Conservation (phyloP, 2,329 filamentous ascomycete genomes). For the Zasmidium angulare region DNA sequence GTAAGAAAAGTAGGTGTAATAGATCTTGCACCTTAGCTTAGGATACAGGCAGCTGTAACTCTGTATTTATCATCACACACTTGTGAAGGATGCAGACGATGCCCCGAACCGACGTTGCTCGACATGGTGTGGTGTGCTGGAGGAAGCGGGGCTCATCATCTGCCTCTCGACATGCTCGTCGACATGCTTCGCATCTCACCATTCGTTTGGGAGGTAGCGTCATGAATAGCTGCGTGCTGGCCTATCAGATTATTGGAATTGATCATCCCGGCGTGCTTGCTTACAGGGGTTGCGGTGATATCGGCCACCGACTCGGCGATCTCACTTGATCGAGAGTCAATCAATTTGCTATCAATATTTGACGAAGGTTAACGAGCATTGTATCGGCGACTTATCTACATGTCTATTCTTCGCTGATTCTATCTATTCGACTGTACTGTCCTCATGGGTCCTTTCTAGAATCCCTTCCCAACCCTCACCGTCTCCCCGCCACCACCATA, state of each 20-base stretch:
- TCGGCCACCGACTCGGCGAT: not conserved
- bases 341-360: not conserved
- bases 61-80: not conserved
- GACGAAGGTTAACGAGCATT: not conserved
- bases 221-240: not conserved
- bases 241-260: not conserved
- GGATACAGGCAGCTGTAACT: not conserved
- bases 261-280: constrained; percentile 1
- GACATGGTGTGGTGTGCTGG: not conserved
- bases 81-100: not conserved
- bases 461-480: constrained; percentile 56
- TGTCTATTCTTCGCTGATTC: not conserved
- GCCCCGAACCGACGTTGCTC: too few relatives aligned
- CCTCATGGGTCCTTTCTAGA: constrained; percentile 36
- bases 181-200: not conserved
- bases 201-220: not conserved
- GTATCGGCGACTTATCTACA: not conserved
- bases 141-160: not conserved
- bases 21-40: not conserved
- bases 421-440: not conserved
- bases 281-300: not conserved
- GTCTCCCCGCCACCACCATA: constrained; percentile 76
- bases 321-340: not conserved
- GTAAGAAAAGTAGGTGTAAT: not conserved
- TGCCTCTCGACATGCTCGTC: not conserved